Percentiles rank a stretch among this genome's conserved stretches.
These are phyloP conservation scores for Globisporangium apiculatum DNA, from an alignment of 352 stramenopile genomes.

Conservation along the genomic window DNA sequence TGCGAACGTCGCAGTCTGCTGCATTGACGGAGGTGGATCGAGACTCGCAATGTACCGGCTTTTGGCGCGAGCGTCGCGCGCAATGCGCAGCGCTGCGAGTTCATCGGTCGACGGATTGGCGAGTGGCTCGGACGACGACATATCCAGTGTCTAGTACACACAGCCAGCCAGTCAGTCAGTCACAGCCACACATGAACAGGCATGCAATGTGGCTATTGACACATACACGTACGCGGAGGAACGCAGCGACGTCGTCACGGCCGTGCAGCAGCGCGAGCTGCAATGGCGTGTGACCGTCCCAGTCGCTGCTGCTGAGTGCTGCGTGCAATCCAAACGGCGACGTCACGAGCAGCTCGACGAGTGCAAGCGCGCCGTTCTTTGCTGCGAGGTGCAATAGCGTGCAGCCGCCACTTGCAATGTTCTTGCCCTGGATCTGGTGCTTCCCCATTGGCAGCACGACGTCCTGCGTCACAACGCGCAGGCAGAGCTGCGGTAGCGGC, in stretches of 20 bases:
- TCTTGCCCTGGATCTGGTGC: slow-evolving; percentile 52
- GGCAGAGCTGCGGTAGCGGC: slow-evolving; percentile 8
- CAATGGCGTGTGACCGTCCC: slow-evolving; percentile 48
- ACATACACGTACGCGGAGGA: slow-evolving; percentile 22
- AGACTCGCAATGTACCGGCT: slow-evolving; percentile 45
- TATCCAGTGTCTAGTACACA: background rate
- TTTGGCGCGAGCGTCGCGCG: slow-evolving; percentile 36
- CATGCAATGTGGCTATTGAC: slow-evolving; percentile 9
- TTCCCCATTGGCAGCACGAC: slow-evolving; percentile 60
- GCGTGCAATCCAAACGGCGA: slow-evolving; percentile 22
- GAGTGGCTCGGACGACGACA: background rate
- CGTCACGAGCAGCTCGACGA: slow-evolving; percentile 39
- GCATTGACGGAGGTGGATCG: slow-evolving; percentile 33
- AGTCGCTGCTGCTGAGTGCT: slow-evolving; percentile 27
- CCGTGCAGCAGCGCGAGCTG: slow-evolving; percentile 44
- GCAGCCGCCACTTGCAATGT: slow-evolving; percentile 64
- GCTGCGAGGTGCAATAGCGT: slow-evolving; percentile 66
- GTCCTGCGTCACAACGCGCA: slow-evolving; percentile 41
- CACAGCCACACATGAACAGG: background rate
- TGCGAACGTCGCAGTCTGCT: slow-evolving; percentile 32
- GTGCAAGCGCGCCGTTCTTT: slow-evolving; percentile 42
- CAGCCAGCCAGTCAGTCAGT: background rate
- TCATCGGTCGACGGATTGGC: background rate
- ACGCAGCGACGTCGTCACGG: slow-evolving; percentile 24
- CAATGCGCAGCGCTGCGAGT: slow-evolving; percentile 18